Base-by-base conservation (phyloP, 139 green algal species). In the Yamagishiella unicocca region DNA sequence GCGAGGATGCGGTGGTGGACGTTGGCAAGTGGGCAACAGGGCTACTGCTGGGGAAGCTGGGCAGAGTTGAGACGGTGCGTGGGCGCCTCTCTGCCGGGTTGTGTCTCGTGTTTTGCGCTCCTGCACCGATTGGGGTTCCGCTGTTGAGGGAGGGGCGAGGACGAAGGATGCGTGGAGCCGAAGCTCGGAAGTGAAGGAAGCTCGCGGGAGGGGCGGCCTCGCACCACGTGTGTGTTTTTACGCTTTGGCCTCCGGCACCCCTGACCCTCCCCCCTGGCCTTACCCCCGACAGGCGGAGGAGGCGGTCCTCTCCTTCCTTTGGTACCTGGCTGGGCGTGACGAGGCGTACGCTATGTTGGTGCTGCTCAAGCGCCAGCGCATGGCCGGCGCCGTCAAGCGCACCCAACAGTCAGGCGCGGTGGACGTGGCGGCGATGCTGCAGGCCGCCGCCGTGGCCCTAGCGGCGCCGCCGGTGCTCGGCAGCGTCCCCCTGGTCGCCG, bases 291-390 rank as follows among this genome's bases (percentile, higher is more conserved):
- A 87, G 67, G 82, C 88, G 0, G 42, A 87, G 54, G 80, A 89
- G 66, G 72, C 73, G 27, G 75, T 92, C 54, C 55, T 88, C 50
- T 82, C 73, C n/a, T 76, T 89, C 33, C 71, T 92, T 21, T 92
- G 89, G 84, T 89, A 84, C 76, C 40, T 90, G 21, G 58, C 89
- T 4, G 72, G 89, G 5, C 80, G 89, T 5, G 89, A 89, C 62
- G 68, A 83, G 19, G 85, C 89, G 3, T 92, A 80, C 53, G 85
- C 85, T 12, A 74, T 88, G 31, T 33, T 89, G 14, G 40, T 92
- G 2, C 42, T 92, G 50, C 68, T 89, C 31, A 89, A 89, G 73
- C 82, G 68, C 1, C 72, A 87, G 64, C 84, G 89, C 46, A 43
- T 86, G 1, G 38, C 46, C 6, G 82, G 82, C 29, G 29, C 25